Conservation (phyloP, 495 filamentous ascomycete genomes). For the Apodospora peruviana region DNA sequence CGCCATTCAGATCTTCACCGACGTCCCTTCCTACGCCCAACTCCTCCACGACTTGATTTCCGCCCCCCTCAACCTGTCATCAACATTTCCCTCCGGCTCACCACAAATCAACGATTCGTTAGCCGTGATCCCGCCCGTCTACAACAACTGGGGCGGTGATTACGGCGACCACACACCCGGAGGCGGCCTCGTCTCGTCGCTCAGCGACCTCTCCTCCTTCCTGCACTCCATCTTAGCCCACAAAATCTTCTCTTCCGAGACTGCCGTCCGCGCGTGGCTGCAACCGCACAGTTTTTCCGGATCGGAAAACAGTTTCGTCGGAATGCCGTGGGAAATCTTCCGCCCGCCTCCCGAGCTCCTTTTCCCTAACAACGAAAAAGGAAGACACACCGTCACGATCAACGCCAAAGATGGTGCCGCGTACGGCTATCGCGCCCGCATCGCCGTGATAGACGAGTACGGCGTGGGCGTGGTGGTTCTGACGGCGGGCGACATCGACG, state of each 20-base stretch:
- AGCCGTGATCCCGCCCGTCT: slow-evolving; percentile 19
- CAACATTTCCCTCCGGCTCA: slow-evolving; percentile 18
- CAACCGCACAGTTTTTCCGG: slow-evolving; percentile 15
- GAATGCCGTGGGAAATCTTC: slow-evolving; percentile 23
- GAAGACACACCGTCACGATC: slow-evolving; percentile 15
- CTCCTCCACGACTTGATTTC: slow-evolving; percentile 33
- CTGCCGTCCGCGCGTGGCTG: slow-evolving; percentile 10
- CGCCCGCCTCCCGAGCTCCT: slow-evolving; percentile 11
- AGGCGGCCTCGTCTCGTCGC: slow-evolving; percentile 31
- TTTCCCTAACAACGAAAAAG: slow-evolving; percentile 6
- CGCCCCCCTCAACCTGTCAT: slow-evolving; percentile 32
- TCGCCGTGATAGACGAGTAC: slow-evolving; percentile 21
- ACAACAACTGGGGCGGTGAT: slow-evolving; percentile 10
- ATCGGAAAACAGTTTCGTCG: slow-evolving; percentile 9
- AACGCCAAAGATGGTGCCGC: slow-evolving; percentile 18
- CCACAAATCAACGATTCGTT: slow-evolving; percentile 6
- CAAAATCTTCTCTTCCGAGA: neutral
- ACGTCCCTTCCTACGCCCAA: slow-evolving; percentile 25
- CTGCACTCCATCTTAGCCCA: slow-evolving; percentile 23
- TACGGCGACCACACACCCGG: slow-evolving; percentile 15
- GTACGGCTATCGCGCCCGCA: slow-evolving; percentile 15
- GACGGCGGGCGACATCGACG: slow-evolving; percentile 13
- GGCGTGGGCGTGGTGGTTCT: slow-evolving; percentile 16
- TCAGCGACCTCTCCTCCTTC: slow-evolving; percentile 29
- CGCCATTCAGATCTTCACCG: slow-evolving; percentile 35